Percentiles rank a stretch among this genome's conserved stretches.
phyloP scores from a whole-genome alignment of 2,329 filamentous ascomycete species.

The Aureobasidium sp. region DNA sequence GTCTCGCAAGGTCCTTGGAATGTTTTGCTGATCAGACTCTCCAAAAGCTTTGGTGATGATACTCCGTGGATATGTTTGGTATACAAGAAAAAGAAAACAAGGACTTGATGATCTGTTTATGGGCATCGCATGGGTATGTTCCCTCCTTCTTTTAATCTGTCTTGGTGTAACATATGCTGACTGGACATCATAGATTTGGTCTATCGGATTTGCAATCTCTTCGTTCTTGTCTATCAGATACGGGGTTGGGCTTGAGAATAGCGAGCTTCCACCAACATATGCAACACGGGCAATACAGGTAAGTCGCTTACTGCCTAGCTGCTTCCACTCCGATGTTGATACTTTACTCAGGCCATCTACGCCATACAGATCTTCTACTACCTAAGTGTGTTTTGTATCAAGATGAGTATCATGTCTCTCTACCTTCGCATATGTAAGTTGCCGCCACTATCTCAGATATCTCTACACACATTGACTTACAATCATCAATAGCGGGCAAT shows the following conservation, averaged over 20 bases:
- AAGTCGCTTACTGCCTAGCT: too few species aligned
- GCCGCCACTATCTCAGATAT: not conserved
- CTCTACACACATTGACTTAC: too few species aligned
- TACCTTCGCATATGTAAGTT: not conserved
- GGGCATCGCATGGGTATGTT: not conserved
- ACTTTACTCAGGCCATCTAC: not conserved
- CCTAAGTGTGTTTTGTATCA: not conserved
- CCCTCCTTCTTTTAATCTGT: too few species aligned
- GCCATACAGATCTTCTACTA: slow-evolving; percentile 3
- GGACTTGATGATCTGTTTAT: not conserved
- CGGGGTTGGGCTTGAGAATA: not conserved
- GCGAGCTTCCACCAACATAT: not conserved
- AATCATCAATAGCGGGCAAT: not conserved
- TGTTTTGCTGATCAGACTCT: too few species aligned
- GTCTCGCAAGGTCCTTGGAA: too few species aligned
- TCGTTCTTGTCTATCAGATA: not conserved
- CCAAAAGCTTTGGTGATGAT: not conserved
- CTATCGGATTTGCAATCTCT: not conserved
- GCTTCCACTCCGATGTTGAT: too few species aligned
- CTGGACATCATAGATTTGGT: not conserved
- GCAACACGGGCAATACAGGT: not conserved
- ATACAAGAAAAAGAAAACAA: not conserved
- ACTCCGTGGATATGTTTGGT: not conserved
- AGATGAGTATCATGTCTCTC: not conserved
- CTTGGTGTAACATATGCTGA: not conserved